phyloP scores from a whole-genome alignment of 2,329 filamentous ascomycete genomes.

The Rugonectria rugulosa region DNA sequence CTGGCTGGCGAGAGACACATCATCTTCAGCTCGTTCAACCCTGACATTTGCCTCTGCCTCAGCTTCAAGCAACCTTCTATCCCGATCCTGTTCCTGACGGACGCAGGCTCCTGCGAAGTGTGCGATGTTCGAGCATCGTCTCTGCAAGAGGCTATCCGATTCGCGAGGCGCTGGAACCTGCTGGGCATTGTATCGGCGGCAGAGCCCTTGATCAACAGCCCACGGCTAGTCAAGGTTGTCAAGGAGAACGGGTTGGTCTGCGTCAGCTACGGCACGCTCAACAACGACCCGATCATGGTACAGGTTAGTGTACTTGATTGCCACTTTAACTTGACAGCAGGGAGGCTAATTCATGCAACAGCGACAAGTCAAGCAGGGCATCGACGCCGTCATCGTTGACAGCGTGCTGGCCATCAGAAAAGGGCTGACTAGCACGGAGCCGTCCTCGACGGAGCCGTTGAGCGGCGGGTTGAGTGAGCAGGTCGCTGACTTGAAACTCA shows the following conservation, averaged over 20 bases:
- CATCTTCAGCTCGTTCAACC: constrained; percentile 97
- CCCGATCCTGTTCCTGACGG: constrained; percentile 92
- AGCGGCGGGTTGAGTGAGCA: constrained; percentile 30
- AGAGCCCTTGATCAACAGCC: constrained; percentile 87
- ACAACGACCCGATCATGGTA: constrained; percentile 87
- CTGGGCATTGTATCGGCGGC: constrained; percentile 91
- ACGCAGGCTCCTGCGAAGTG: constrained; percentile 81
- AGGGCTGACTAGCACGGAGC: constrained; percentile 69
- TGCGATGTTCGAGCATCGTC: constrained; percentile 91
- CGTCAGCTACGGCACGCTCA: constrained; percentile 89
- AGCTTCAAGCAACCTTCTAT: constrained; percentile 98
- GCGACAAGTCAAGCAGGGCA: constrained; percentile 92
- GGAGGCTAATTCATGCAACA: constrained; percentile 45
- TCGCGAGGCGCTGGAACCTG: constrained; percentile 93
- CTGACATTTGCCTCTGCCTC: constrained; percentile 91
- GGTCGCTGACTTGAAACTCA: constrained; percentile 32
- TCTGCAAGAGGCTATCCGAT: constrained; percentile 93
- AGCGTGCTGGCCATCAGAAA: constrained; percentile 92
- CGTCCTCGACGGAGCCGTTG: constrained; percentile 21
- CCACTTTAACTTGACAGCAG: not conserved
- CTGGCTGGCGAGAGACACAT: constrained; percentile 83
- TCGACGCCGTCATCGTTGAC: constrained; percentile 98
- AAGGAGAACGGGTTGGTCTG: constrained; percentile 95
- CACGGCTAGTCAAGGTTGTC: constrained; percentile 87
- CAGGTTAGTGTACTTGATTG: constrained; percentile 69